phyloP scores from a whole-genome alignment of 805 yeast species.

The Candida pseudofarinosa region DNA sequence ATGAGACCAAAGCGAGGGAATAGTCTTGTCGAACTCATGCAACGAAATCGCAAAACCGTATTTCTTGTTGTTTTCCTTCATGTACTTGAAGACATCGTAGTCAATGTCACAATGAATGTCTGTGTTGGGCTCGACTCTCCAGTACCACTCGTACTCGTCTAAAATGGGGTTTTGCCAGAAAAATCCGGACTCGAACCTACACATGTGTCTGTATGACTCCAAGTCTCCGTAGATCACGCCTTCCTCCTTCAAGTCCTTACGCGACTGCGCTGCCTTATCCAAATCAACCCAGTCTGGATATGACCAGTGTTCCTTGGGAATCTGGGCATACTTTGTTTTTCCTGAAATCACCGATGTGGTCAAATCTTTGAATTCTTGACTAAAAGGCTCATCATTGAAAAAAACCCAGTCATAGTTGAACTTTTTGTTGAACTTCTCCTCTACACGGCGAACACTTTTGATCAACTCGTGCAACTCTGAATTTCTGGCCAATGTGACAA shows the following conservation, averaged over 20 bases:
- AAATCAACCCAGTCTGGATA: conserved; percentile 81
- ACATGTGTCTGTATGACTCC: conserved; percentile 85
- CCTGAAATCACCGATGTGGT: conserved; percentile 75
- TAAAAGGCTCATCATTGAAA: conserved; percentile 80
- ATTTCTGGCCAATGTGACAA: conserved; percentile 77
- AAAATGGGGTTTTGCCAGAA: conserved; percentile 75
- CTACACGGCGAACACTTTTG: conserved; percentile 69
- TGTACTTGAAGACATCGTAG: conserved; percentile 79
- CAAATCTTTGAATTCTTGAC: conserved; percentile 70
- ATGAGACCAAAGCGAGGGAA: conserved; percentile 79
- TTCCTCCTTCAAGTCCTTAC: conserved; percentile 53
- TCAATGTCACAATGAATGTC: conserved; percentile 78
- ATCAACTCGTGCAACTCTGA: conserved; percentile 60
- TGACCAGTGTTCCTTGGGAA: conserved; percentile 85
- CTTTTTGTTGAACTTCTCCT: conserved; percentile 81
- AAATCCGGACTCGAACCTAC: conserved; percentile 87
- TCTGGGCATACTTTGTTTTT: conserved; percentile 66
- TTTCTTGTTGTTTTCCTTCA: conserved; percentile 71
- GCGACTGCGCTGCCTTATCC: conserved; percentile 60
- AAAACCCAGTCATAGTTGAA: conserved; percentile 94
- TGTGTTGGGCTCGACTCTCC: conserved; percentile 92
- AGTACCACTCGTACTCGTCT: conserved; percentile 80
- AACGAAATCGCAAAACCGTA: conserved; percentile 87
- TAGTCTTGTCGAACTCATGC: conserved; percentile 78
- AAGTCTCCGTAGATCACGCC: conserved; percentile 71